phyloP scores from a whole-genome alignment of 192 early-diverging fungal species.

The Coemansia sp. region DNA sequence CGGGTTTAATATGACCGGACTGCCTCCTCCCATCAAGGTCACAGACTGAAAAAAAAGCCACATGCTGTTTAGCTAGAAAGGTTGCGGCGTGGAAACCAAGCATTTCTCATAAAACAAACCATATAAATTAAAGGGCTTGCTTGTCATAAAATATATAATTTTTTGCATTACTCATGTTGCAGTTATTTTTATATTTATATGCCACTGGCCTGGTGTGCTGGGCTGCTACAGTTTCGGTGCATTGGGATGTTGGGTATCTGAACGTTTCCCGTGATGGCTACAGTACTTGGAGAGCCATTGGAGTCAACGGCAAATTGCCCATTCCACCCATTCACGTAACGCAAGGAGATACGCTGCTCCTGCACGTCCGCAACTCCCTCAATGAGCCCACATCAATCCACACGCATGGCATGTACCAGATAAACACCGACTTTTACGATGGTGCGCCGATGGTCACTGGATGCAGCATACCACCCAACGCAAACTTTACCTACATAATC shows the following conservation, averaged over 20 bases:
- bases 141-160: not conserved
- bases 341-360: not conserved
- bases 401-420: not conserved
- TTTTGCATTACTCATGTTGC: not conserved
- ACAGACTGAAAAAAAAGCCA: not conserved
- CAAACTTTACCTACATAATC: constrained; percentile 63
- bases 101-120: no score
- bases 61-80: not conserved
- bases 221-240: not conserved
- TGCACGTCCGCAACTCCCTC: not conserved
- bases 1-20: constrained; percentile 4
- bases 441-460: constrained; percentile 64
- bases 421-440: constrained; percentile 60
- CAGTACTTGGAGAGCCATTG: not conserved
- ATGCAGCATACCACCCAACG: constrained; percentile 66
- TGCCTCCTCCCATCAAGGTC: not conserved
- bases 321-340: not conserved
- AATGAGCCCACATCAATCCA: not conserved
- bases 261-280: not conserved
- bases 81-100: not conserved
- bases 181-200: not conserved
- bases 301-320: not conserved
- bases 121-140: no score
- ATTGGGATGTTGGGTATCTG: not conserved
- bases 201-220: not conserved